Percentiles rank a stretch among this genome's conserved stretches.
These are phyloP conservation scores for Suillus hirtellus DNA, from an alignment of 768 basidiomycete species.

Conservation along the genomic window DNA sequence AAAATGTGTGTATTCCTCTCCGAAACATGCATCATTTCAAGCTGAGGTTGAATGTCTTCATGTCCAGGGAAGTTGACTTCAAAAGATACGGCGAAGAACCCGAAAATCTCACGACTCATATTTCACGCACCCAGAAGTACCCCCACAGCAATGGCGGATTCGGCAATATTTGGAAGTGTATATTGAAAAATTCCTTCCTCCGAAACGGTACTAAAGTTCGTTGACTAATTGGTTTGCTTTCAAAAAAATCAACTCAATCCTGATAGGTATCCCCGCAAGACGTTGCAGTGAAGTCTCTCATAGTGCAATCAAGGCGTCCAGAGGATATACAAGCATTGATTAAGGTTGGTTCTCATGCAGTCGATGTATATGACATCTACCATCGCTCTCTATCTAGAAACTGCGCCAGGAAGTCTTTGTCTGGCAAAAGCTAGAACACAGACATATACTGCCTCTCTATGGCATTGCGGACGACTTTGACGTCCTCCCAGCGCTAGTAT, in stretches of 20 bases:
- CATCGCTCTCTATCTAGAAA: constrained; percentile 9
- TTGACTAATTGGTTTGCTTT: neutral
- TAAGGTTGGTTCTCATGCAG: neutral
- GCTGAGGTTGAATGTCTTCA: neutral
- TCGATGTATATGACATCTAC: neutral
- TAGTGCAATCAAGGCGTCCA: neutral
- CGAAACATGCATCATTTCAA: neutral
- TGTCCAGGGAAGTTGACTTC: neutral
- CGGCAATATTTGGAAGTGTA: neutral
- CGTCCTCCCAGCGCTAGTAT: constrained; percentile 22
- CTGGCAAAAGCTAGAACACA: constrained; percentile 20
- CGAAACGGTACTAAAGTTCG: neutral
- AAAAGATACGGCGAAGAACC: neutral
- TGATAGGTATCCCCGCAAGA: neutral
- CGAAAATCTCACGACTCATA: neutral
- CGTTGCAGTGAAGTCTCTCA: neutral
- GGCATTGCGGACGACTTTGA: constrained; percentile 21
- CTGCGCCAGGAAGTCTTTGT: constrained; percentile 23
- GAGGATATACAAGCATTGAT: neutral
- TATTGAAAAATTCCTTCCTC: neutral
- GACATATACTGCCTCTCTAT: constrained; percentile 21
- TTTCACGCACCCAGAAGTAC: neutral
- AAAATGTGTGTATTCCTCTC: neutral
- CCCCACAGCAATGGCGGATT: neutral
- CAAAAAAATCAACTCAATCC: neutral